Percentiles rank a stretch among this genome's conserved stretches.
These are phyloP conservation scores for Porphyrellus cyaneotinctus DNA, from an alignment of 768 basidiomycete genomes.

Conservation along the genomic window DNA sequence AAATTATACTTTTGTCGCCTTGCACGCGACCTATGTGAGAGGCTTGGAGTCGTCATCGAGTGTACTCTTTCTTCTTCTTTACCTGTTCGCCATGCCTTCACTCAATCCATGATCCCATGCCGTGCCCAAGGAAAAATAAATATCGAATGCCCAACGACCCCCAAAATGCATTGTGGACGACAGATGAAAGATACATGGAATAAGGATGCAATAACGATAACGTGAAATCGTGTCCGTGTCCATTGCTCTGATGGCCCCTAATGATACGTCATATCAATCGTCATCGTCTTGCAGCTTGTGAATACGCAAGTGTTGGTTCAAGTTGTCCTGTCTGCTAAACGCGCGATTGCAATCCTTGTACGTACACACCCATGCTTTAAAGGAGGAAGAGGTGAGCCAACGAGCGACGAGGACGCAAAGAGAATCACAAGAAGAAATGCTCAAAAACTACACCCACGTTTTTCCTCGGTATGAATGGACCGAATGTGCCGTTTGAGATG, in stretches of 20 bases:
- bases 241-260: neutral
- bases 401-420: neutral
- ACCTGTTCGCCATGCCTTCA: conserved; percentile 9
- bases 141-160: neutral
- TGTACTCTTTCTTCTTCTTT: conserved; percentile 16
- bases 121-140: conserved; percentile 1
- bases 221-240: neutral
- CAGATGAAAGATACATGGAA: conserved; percentile 19
- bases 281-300: conserved; percentile 37
- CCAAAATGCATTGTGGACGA: conserved; percentile 1
- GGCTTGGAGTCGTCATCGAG: neutral
- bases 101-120: conserved; percentile 21
- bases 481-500: conserved; percentile 80
- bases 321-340: conserved; percentile 74
- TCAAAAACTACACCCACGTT: conserved; percentile 52
- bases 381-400: neutral
- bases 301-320: conserved; percentile 68
- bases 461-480: conserved; percentile 79
- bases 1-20: neutral
- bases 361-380: conserved; percentile 40
- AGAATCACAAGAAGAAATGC: neutral
- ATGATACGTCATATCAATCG: conserved; percentile 2
- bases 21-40: neutral
- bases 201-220: conserved; percentile 19
- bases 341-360: conserved; percentile 62